Conservation (phyloP, 1,284 basidiomycete species). For the Retiboletus flavoniger region DNA sequence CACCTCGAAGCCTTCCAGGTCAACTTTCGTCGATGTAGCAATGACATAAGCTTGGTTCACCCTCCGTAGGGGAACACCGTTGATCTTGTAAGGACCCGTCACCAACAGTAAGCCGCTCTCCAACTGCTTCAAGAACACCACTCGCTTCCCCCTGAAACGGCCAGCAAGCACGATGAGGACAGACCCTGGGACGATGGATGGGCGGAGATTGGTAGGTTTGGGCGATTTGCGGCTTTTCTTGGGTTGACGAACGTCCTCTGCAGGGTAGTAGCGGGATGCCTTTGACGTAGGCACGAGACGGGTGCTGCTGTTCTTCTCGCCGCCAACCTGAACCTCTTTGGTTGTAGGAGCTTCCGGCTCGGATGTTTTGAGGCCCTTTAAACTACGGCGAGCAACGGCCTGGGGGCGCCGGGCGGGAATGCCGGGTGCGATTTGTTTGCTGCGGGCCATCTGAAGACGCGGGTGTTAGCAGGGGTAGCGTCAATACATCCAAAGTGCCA, state of each 20-base stretch:
- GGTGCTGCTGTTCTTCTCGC: slow-evolving; percentile 89
- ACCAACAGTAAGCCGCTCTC: slow-evolving; percentile 92
- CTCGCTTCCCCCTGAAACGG: slow-evolving; percentile 97
- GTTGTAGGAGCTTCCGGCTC: slow-evolving; percentile 58
- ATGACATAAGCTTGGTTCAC: slow-evolving; percentile 99
- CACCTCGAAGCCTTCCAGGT: slow-evolving; percentile 78
- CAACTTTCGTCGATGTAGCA: slow-evolving; percentile 95
- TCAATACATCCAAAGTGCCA: slow-evolving; percentile 34
- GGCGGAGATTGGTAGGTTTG: slow-evolving; percentile 77
- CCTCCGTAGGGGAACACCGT: slow-evolving; percentile 97
- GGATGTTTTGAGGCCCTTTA: slow-evolving; percentile 79
- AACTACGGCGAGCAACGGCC: slow-evolving; percentile 78
- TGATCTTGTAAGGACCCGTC: slow-evolving; percentile 97
- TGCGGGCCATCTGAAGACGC: slow-evolving; percentile 84
- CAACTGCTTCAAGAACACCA: slow-evolving; percentile 98
- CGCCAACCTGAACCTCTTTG: slow-evolving; percentile 84
- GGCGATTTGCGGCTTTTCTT: slow-evolving; percentile 91
- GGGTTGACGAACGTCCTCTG: slow-evolving; percentile 88
- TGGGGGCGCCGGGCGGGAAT: slow-evolving; percentile 78
- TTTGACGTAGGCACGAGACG: slow-evolving; percentile 85
- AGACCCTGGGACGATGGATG: slow-evolving; percentile 91
- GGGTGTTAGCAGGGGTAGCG: slow-evolving; percentile 24
- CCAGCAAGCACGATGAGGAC: slow-evolving; percentile 97
- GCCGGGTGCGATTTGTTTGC: slow-evolving; percentile 80
- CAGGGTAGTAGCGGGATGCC: slow-evolving; percentile 95